A percentile compares a stretch with the other conserved stretches of the same genome.
These are phyloP conservation scores for Fomitopsis pinicola DNA, from an alignment of 1,284 basidiomycete species.

Conservation along the genomic window DNA sequence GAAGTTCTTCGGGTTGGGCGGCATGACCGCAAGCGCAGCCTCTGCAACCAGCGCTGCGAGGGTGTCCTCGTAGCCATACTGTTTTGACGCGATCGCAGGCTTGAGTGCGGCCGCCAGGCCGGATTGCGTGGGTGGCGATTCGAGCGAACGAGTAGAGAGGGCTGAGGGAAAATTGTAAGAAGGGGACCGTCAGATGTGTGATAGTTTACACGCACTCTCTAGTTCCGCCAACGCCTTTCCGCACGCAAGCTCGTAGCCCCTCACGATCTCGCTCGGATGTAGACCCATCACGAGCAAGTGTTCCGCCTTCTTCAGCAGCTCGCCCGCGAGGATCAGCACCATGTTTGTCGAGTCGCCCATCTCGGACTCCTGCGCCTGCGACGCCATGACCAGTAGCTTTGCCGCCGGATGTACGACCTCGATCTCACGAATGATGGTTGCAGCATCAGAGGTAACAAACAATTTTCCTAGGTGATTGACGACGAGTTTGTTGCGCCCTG, in stretches of 20 bases:
- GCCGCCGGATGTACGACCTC: slow-evolving; percentile 99
- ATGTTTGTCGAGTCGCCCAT: slow-evolving; percentile 98
- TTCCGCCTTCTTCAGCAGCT: slow-evolving; percentile 93
- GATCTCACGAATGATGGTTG: slow-evolving; percentile 97
- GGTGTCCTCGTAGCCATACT: slow-evolving; percentile 90
- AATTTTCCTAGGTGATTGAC: slow-evolving; percentile 95
- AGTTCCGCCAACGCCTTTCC: slow-evolving; percentile 85
- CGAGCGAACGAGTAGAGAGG: slow-evolving; percentile 61
- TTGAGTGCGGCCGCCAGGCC: slow-evolving; percentile 81
- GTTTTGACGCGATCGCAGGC: slow-evolving; percentile 94
- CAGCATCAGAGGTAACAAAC: slow-evolving; percentile 98
- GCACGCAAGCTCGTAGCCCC: slow-evolving; percentile 95
- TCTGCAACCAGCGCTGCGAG: slow-evolving; percentile 88
- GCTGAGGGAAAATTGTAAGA: slow-evolving; percentile 32
- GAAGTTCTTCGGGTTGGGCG: slow-evolving; percentile 84
- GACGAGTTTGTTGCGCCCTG: slow-evolving; percentile 91
- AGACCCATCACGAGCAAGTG: slow-evolving; percentile 93
- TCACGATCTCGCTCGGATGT: slow-evolving; percentile 92
- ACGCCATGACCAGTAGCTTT: slow-evolving; percentile 96
- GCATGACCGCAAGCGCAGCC: slow-evolving; percentile 89
- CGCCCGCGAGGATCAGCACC: slow-evolving; percentile 94
- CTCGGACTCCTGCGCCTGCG: slow-evolving; percentile 95
- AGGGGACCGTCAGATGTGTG: no score
- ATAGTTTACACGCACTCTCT: slow-evolving; percentile 65
- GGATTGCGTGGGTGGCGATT: slow-evolving; percentile 75